Conservation (phyloP, 2,329 filamentous ascomycete genomes). For the Onygenales sp. region DNA sequence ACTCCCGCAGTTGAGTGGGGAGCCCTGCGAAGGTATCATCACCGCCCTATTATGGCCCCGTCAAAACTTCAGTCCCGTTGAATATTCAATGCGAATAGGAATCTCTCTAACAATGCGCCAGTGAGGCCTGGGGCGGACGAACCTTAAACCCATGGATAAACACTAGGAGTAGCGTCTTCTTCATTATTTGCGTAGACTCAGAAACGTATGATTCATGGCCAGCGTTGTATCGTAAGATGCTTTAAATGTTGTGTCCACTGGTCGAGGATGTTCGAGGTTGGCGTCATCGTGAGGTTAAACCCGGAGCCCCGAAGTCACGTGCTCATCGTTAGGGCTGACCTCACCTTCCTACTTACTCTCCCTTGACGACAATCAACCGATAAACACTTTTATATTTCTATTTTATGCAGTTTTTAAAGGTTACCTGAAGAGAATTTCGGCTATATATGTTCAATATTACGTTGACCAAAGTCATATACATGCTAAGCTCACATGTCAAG, state of each 20-base stretch:
- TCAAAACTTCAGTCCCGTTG: slow-evolving; percentile 4
- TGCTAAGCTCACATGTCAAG: too few species aligned
- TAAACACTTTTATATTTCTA: too few species aligned
- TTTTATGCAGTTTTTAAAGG: too few species aligned
- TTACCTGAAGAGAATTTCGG: too few species aligned
- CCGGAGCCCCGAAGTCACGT: neutral
- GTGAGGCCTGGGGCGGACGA: slow-evolving; percentile 5
- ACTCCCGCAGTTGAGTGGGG: slow-evolving; percentile 33
- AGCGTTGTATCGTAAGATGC: neutral
- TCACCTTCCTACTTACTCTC: neutral
- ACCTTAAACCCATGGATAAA: slow-evolving; percentile 43
- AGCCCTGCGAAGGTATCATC: slow-evolving; percentile 41
- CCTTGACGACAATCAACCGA: neutral
- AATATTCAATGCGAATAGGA: too few species aligned
- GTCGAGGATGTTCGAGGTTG: neutral
- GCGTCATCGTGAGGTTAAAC: neutral
- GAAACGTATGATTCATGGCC: slow-evolving; percentile 8
- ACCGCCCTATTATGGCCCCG: slow-evolving; percentile 28
- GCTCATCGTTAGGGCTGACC: neutral
- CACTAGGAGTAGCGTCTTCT: slow-evolving; percentile 37
- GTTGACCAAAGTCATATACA: too few species aligned
- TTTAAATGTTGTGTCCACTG: too few species aligned
- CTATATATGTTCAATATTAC: too few species aligned
- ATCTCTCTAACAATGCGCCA: neutral
- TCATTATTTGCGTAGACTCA: slow-evolving; percentile 23